phyloP scores from a whole-genome alignment of 495 filamentous ascomycete species.

The Neurospora intermedia region DNA sequence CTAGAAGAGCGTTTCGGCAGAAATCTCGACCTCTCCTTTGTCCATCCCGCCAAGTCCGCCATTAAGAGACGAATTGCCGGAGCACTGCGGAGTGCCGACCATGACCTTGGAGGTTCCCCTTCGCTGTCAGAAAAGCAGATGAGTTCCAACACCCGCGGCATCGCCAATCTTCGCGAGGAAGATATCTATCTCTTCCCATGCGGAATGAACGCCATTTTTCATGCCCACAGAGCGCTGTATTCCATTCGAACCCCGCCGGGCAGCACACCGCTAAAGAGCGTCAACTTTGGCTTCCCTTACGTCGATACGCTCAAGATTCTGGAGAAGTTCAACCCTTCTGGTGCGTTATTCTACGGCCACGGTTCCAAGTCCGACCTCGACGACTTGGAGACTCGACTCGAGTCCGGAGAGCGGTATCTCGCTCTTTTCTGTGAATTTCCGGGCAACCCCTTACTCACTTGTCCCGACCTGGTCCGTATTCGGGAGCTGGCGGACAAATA shows the following conservation, averaged over 20 bases:
- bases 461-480: conserved; percentile 75
- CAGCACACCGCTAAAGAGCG: conserved; percentile 42
- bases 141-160: conserved; percentile 39
- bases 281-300: conserved; percentile 83
- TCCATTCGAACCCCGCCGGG: conserved; percentile 34
- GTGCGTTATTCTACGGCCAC: conserved; percentile 82
- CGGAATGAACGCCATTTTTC: conserved; percentile 94
- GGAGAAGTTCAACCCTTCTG: conserved; percentile 78
- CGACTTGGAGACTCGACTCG: conserved; percentile 64
- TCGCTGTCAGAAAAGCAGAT: conserved; percentile 21
- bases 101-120: conserved; percentile 42
- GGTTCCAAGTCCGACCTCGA: conserved; percentile 75
- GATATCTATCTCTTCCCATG: conserved; percentile 83
- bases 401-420: conserved; percentile 66
- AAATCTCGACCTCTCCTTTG: conserved; percentile 69
- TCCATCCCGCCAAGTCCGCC: conserved; percentile 72
- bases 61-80: conserved; percentile 83
- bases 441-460: conserved; percentile 77
- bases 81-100: conserved; percentile 56
- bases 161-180: conserved; percentile 66
- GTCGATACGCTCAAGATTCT: conserved; percentile 93
- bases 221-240: conserved; percentile 64
- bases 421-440: conserved; percentile 92
- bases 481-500: conserved; percentile 67
- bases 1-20: conserved; percentile 92